Conservation (phyloP, 139 green algal genomes). For the Chlorella sp. region DNA sequence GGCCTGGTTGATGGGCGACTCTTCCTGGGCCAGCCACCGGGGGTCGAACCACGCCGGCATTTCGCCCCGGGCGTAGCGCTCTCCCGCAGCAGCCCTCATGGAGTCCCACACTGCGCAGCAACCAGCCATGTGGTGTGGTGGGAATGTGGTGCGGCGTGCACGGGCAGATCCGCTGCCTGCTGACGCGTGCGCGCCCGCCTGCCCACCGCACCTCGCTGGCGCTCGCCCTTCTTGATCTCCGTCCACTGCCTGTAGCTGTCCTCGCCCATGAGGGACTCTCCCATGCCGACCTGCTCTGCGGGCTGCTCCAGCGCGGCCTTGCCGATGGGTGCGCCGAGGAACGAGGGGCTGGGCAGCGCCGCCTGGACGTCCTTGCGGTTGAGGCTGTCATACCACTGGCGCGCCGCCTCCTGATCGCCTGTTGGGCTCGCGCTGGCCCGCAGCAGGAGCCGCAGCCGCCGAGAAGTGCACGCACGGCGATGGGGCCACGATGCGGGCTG, state of each 20-base stretch:
- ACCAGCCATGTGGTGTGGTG: too few species aligned
- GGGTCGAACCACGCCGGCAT: conserved; percentile 47
- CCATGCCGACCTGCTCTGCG: neutral
- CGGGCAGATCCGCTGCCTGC: too few species aligned
- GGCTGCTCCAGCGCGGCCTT: too few species aligned
- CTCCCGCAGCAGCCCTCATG: conserved; percentile 26
- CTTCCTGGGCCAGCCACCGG: conserved; percentile 33
- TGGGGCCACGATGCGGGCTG: too few species aligned
- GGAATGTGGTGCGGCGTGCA: too few species aligned
- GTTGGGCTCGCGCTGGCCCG: too few species aligned
- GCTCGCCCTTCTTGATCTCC: neutral
- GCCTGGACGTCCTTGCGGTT: conserved; percentile 5
- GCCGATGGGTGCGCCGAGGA: too few species aligned
- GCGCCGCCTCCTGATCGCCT: too few species aligned
- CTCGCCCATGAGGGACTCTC: neutral
- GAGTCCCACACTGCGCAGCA: conserved; percentile 41
- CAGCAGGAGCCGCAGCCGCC: too few species aligned
- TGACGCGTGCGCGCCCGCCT: neutral
- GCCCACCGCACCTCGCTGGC: neutral
- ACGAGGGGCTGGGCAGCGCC: neutral
- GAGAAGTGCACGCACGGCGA: too few species aligned
- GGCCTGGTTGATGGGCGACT: conserved; percentile 33
- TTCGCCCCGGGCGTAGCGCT: conserved; percentile 24
- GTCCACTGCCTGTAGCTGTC: neutral
- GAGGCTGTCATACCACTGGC: conserved; percentile 2